These are phyloP conservation scores for Rhinocladiella mackenziei DNA, from an alignment of 2,329 filamentous ascomycete genomes.

Conservation along the genomic window DNA sequence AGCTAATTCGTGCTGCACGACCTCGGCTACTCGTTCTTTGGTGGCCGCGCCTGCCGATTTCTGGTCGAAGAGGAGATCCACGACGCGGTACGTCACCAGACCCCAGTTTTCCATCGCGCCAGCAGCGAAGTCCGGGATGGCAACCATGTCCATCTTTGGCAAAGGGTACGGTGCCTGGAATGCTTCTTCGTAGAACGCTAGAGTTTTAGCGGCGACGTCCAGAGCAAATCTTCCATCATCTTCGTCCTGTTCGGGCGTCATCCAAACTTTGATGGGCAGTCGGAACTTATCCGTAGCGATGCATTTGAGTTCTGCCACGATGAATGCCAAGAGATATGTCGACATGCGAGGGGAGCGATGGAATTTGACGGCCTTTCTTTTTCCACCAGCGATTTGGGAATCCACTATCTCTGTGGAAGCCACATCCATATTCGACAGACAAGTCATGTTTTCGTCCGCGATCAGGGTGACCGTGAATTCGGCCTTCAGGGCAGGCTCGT, in stretches of 20 bases:
- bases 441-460: conserved; percentile 85
- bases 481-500: conserved; percentile 90
- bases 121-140: conserved; percentile 91
- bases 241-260: conserved; percentile 82
- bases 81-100: conserved; percentile 87
- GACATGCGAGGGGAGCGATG: conserved; percentile 92
- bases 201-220: conserved; percentile 79
- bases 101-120: conserved; percentile 99
- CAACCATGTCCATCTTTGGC: conserved; percentile 95
- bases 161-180: conserved; percentile 84
- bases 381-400: conserved; percentile 57
- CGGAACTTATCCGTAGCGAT: conserved; percentile 90
- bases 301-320: conserved; percentile 89
- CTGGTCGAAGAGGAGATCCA: conserved; percentile 85
- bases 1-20: conserved; percentile 92
- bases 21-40: conserved; percentile 90
- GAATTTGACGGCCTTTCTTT: conserved; percentile 85
- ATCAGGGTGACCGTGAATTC: conserved; percentile 87
- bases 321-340: conserved; percentile 90
- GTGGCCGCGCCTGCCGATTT: conserved; percentile 83
- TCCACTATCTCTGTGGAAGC: conserved; percentile 70
- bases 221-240: conserved; percentile 88
- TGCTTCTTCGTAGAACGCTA: conserved; percentile 92
- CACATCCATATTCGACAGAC: conserved; percentile 95
- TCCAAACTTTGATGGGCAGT: conserved; percentile 89